Evolutionary conservation across 352 stramenopile genomes (phyloP).

Genomic region (Globisporangium abappressorium): DNA sequence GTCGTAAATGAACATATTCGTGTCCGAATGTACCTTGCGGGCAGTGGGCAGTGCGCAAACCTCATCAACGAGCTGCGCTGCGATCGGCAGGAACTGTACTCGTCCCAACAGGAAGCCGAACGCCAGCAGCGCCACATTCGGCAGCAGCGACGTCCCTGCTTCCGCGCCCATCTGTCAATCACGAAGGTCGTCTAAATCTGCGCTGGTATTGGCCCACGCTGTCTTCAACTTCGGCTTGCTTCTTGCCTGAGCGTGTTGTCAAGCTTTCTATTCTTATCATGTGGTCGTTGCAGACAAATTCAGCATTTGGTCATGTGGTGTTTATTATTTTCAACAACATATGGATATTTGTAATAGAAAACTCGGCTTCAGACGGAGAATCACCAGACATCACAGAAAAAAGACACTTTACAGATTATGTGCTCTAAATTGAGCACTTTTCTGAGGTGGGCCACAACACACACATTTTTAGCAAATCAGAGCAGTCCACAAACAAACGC

Average conservation of each 20-base stretch:
- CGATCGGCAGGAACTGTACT: conserved; percentile 47
- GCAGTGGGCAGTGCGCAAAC: conserved; percentile 31
- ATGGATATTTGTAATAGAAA: not conserved
- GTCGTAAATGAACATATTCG: not conserved
- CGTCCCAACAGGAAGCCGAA: conserved; percentile 62
- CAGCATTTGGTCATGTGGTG: too few species aligned
- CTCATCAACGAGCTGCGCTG: conserved; percentile 44
- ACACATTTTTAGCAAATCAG: conserved; percentile 34
- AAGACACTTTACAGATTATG: not conserved
- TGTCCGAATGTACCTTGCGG: conserved; percentile 44
- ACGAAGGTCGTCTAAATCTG: not conserved
- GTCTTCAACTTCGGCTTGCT: not conserved
- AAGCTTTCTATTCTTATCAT: not conserved
- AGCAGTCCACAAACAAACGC: not conserved
- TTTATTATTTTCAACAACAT: not conserved
- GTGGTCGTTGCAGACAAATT: not conserved
- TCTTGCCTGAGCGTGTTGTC: not conserved
- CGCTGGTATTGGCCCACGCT: not conserved
- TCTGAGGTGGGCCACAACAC: conserved; percentile 5
- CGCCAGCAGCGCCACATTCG: conserved; percentile 59
- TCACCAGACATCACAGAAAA: not conserved
- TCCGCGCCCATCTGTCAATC: conserved; percentile 30
- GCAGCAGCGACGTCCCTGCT: conserved; percentile 53
- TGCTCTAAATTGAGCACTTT: not conserved
- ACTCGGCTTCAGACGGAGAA: not conserved